Conservation (phyloP, 1,139 yeast species). For the Hyphopichia khmerensis region DNA sequence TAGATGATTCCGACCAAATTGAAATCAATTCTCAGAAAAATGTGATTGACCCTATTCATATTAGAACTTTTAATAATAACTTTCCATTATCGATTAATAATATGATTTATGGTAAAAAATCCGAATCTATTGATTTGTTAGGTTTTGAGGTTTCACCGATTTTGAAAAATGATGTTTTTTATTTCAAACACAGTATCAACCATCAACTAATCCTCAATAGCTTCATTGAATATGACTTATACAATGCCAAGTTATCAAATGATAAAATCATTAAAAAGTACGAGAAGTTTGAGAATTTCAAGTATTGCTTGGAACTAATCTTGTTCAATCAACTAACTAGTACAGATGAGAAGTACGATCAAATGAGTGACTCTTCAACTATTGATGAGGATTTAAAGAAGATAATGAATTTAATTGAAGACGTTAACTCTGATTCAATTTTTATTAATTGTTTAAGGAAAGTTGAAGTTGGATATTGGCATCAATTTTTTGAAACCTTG, state of each 20-base stretch:
- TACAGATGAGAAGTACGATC: background rate
- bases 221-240: constrained; percentile 39
- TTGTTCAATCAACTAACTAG: constrained; percentile 33
- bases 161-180: constrained; percentile 17
- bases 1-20: constrained; percentile 19
- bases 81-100: constrained; percentile 26
- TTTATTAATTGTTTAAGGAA: constrained; percentile 45
- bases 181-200: constrained; percentile 26
- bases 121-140: constrained; percentile 24
- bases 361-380: constrained; percentile 9
- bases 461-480: constrained; percentile 44
- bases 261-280: constrained; percentile 24
- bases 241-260: constrained; percentile 16
- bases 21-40: constrained; percentile 1
- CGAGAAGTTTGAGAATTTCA: constrained; percentile 28
- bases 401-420: constrained; percentile 30
- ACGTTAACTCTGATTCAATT: constrained; percentile 28
- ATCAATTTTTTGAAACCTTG: constrained; percentile 32
- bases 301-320: constrained; percentile 41
- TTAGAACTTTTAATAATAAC: constrained; percentile 23
- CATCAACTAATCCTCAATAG: constrained; percentile 37
- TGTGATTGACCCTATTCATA: constrained; percentile 24
- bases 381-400: constrained; percentile 14
- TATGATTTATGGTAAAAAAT: background rate
- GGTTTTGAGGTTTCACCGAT: constrained; percentile 32